phyloP scores from a whole-genome alignment of 2,329 filamentous ascomycete genomes.

The Ampelomyces quisqualis region DNA sequence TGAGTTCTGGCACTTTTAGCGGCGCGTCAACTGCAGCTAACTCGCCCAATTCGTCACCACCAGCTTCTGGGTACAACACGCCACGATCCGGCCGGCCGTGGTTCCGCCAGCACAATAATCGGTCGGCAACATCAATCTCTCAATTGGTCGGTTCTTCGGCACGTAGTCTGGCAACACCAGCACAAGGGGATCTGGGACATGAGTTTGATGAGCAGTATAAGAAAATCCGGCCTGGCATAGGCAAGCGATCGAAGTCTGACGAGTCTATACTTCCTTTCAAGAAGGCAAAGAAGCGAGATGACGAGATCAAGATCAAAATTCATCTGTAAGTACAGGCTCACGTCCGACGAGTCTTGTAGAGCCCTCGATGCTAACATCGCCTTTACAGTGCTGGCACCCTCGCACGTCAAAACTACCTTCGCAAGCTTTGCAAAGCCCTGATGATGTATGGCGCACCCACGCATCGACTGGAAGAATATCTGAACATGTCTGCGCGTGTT shows the following conservation, averaged over 20 bases:
- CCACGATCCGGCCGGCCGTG: constrained; percentile 41
- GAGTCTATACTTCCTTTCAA: constrained; percentile 43
- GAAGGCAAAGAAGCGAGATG: constrained; percentile 44
- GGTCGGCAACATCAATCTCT: constrained; percentile 47
- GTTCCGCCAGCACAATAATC: constrained; percentile 39
- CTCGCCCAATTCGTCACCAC: constrained; percentile 44
- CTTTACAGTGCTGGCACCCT: constrained; percentile 61
- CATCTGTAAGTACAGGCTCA: constrained; percentile 49
- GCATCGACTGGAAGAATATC: constrained; percentile 87
- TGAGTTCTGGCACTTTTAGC: constrained; percentile 33
- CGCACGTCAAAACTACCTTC: constrained; percentile 76
- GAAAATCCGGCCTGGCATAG: constrained; percentile 40
- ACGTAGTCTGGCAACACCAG: constrained; percentile 45
- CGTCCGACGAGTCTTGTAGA: too few relatives aligned
- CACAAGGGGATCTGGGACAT: constrained; percentile 45
- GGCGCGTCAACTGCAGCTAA: constrained; percentile 39
- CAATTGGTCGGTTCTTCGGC: constrained; percentile 49
- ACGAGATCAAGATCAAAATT: constrained; percentile 60
- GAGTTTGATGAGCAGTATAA: constrained; percentile 47
- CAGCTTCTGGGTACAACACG: constrained; percentile 47
- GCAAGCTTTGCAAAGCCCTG: constrained; percentile 79
- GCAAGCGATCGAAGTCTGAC: constrained; percentile 41
- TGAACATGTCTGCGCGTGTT: constrained; percentile 85
- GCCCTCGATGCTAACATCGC: neutral
- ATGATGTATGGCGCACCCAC: constrained; percentile 92